Base-by-base conservation (phyloP, 768 basidiomycete species). In the Calocybe gangraenosa region DNA sequence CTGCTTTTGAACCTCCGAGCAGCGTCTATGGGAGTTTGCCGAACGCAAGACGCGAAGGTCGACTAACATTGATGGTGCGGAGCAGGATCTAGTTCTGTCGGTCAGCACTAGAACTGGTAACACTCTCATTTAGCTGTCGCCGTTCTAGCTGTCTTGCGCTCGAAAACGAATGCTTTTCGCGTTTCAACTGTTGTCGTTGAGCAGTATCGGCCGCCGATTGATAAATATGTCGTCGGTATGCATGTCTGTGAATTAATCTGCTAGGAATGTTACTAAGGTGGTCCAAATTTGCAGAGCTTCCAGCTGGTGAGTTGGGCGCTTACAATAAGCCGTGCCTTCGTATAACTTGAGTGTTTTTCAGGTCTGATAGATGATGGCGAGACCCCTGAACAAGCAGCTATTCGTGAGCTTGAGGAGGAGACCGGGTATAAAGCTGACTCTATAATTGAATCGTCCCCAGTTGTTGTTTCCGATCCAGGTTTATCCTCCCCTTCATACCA, bases 1-100 rank as follows among this genome's bases (percentile, higher is more conserved):
- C 35, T 2, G 28, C 21, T 19, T 43, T 22, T 30, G 25, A 43
- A 39, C 40, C 40, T 19, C 42, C 39, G 23, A 44, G 48, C 32
- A 94, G 85, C 71, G 92, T 46, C 56, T 75, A n/a, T 97, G 94
- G 93, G 94, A 96, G 65, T 83, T 72, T 47, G 93, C 93, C 8
- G 83, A 89, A 55, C 75, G 94, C 30, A 87, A 81, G 58, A 92
- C 89, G 10, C 76, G 88, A 34, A 80, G 80, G 38, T 73, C 78
- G 3, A 79, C 82, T 9, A 91, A 85, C 0, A 77, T 92, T 46
- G 94, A 96, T 66, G 90, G 91, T 89, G 38, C 11, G 66, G 50
- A n/a, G n/a, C n/a, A 25, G 46, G 39, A 22, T 20, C 43, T 43
- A 20, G n/a, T 13, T 9, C 15, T 10, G 30, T 21, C 15, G 19